Base-by-base conservation (phyloP, 2,329 filamentous ascomycete species). In the Nothopassalora personata region DNA sequence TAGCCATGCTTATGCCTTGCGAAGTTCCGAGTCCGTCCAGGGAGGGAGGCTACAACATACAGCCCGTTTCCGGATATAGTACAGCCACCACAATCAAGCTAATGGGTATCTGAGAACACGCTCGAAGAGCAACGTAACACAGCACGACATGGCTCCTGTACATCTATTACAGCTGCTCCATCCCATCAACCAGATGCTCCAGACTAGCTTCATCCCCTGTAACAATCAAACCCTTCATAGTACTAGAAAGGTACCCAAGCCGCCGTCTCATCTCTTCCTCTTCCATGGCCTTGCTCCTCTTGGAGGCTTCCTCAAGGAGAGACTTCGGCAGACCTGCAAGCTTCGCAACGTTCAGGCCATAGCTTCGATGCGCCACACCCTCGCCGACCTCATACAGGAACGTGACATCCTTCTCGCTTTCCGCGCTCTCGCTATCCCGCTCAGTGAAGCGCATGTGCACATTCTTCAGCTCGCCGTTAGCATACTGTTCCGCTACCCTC, bases 331-430 rank as follows among this genome's bases (percentile, higher is more conserved):
- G 83, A 54, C 87, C 87, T 2, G 94, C 94, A 55, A 99, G 76
- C 49, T 90, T 81, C 13, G 94, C 94, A 23, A 97, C 94, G 73
- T 97, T 97, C 58, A 99, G 65, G 23, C 95, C 94, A 72, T 99
- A 99, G 18, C 90, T 95, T 5, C 94, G 83, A 79, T 97, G 92
- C 8, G 94, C 93, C 10, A 96, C 90, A 10, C 94, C 94, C 64
- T 94, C 90, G 1, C 85, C 88, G 1, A 97, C 88, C 72, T 97
- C 91, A 71, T 99, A 99, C 52, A 99, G 74, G 70, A 99, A 99
- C 0, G 94, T 97, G 47, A 99, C 88, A 49, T 96, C 87, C 63
- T 91, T 85, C 34, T 89, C 85, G 0, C 79, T 83, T 0, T 30
- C 39, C 10, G 53, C 49, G 6, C 46, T 56, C 30, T 84, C 46